These are phyloP conservation scores for Aspergillus amoenus DNA, from an alignment of 2,329 filamentous ascomycete genomes.

Conservation along the genomic window DNA sequence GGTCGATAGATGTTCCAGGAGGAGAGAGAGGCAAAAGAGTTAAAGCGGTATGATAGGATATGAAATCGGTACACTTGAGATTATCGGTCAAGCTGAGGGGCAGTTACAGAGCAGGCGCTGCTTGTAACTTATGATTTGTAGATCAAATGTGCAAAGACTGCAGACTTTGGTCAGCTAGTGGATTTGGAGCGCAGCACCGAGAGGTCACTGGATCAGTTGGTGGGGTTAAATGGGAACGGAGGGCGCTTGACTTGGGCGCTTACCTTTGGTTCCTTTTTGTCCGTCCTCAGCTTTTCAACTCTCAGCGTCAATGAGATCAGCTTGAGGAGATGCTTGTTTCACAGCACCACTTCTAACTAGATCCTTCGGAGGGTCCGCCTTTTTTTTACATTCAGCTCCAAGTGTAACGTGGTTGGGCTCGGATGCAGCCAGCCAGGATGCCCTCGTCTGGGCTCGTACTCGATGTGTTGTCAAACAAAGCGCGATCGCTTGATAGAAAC, in stretches of 20 bases:
- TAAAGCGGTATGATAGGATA: slow-evolving; percentile 21
- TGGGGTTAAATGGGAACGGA: slow-evolving; percentile 24
- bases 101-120: slow-evolving; percentile 24
- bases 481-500: slow-evolving; percentile 28
- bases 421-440: slow-evolving; percentile 43
- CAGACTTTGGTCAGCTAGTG: slow-evolving; percentile 41
- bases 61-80: slow-evolving; percentile 20
- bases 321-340: slow-evolving; percentile 20
- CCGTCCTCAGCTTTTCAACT: slow-evolving; percentile 14
- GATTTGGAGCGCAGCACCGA: slow-evolving; percentile 43
- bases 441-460: slow-evolving; percentile 32
- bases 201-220: slow-evolving; percentile 42
- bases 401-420: slow-evolving; percentile 47
- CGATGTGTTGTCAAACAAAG: slow-evolving; percentile 46
- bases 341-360: slow-evolving; percentile 23
- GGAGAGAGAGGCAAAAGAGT: slow-evolving; percentile 15
- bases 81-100: slow-evolving; percentile 28
- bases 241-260: slow-evolving; percentile 27
- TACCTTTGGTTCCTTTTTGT: slow-evolving; percentile 31
- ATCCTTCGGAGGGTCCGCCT: slow-evolving; percentile 27
- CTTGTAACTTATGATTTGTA: slow-evolving; percentile 43
- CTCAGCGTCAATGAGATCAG: slow-evolving; percentile 18
- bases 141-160: slow-evolving; percentile 35
- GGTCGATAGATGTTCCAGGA: slow-evolving; percentile 17
- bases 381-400: slow-evolving; percentile 31